Percentiles rank a stretch among this genome's conserved stretches.
Conservation (phyloP, 1,284 basidiomycete genomes). For the Boletus mariae region DNA sequence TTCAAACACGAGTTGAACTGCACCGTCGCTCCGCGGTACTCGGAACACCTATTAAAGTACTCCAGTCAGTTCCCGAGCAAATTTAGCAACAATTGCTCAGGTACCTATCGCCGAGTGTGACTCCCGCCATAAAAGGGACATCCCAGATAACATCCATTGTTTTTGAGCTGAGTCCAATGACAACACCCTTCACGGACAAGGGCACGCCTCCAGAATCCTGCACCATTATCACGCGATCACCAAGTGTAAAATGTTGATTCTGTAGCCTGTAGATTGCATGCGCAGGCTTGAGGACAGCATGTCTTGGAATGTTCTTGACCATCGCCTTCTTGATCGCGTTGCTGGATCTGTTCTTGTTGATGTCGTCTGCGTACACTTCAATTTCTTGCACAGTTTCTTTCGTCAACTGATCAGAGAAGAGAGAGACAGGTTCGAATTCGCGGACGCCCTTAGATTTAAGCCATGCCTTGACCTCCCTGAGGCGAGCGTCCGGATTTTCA, state of each 20-base stretch:
- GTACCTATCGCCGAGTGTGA: conserved; percentile 81
- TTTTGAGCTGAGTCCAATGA: conserved; percentile 83
- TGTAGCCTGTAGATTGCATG: conserved; percentile 90
- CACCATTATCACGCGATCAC: conserved; percentile 96
- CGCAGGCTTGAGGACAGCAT: conserved; percentile 90
- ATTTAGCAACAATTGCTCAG: conserved; percentile 11
- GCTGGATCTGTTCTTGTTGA: conserved; percentile 57
- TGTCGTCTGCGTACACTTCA: conserved; percentile 68
- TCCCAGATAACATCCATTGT: conserved; percentile 98
- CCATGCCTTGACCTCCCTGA: conserved; percentile 84
- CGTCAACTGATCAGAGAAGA: conserved; percentile 89
- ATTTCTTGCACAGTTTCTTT: conserved; percentile 83
- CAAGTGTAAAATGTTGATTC: conserved; percentile 85
- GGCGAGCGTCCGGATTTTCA: conserved; percentile 62
- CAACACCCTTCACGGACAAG: conserved; percentile 88
- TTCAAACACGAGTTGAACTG: conserved; percentile 85
- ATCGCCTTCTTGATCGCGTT: conserved; percentile 82
- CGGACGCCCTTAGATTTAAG: conserved; percentile 82
- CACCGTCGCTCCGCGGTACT: conserved; percentile 84
- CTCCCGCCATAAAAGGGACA: conserved; percentile 90
- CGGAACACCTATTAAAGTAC: conserved; percentile 63
- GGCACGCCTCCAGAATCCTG: conserved; percentile 94
- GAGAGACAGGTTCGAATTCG: conserved; percentile 89
- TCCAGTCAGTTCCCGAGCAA: not conserved
- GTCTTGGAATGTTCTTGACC: conserved; percentile 90